Evolutionary conservation across 129 eudicot genomes (phyloP).

Genomic region (Pittosporum tobira): DNA sequence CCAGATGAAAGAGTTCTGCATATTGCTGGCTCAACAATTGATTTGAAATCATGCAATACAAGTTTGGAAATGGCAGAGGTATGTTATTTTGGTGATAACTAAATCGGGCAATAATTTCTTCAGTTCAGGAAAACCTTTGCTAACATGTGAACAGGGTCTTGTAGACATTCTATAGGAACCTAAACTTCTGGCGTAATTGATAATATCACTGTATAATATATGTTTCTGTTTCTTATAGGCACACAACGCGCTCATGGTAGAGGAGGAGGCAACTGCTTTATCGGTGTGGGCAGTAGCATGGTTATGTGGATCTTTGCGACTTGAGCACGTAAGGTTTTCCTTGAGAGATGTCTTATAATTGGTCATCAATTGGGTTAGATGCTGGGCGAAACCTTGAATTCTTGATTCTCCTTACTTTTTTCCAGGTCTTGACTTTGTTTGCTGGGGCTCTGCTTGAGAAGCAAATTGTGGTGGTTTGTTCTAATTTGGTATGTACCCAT

Average conservation of each 20-base stretch:
- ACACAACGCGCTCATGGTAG: slow-evolving; percentile 68
- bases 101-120: background rate
- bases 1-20: slow-evolving; percentile 62
- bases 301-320: slow-evolving; percentile 90
- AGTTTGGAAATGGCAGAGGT: slow-evolving; percentile 92
- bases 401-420: slow-evolving; percentile 12
- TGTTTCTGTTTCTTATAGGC: slow-evolving; percentile 34
- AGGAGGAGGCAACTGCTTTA: slow-evolving; percentile 89
- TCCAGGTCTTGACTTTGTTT: slow-evolving; percentile 78
- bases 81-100: slow-evolving; percentile 3
- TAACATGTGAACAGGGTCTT: background rate
- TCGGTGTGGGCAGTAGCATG: slow-evolving; percentile 87
- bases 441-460: slow-evolving; percentile 96
- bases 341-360: background rate
- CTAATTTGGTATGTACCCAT: slow-evolving; percentile 55
- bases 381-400: background rate
- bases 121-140: background rate
- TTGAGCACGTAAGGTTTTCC: slow-evolving; percentile 64
- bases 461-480: slow-evolving; percentile 78
- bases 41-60: slow-evolving; percentile 70
- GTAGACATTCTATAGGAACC: background rate
- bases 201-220: slow-evolving; percentile 5
- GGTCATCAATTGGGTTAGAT: background rate
- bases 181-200: background rate
- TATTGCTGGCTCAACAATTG: slow-evolving; percentile 73